Base-by-base conservation (phyloP, 371 early-diverging fungal species). In the Amoeboradix gromovi region DNA sequence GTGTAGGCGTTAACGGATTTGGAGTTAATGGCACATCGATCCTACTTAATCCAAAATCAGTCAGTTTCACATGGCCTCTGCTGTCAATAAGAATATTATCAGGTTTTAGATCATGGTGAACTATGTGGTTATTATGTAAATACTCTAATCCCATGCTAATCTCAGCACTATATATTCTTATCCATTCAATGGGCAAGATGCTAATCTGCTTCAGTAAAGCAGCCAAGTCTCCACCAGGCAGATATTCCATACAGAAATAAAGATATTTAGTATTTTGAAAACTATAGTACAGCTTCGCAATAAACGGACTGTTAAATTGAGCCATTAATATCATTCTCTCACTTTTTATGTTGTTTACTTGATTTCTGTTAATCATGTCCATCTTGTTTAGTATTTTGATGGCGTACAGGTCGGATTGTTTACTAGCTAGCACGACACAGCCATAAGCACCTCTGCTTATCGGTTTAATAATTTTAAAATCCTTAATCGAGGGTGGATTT, bases 221-320 rank as follows among this genome's bases (percentile, higher is more conserved):
- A 16, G 90, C 90, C 69, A 91, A 90, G 74, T 96, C 96, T 0
- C 96, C 96, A 29, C 96, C 96, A 73, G 90, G 91, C 68, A 94
- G 75, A 74, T 93, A 96, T 73, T 94, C 94, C 85, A 96, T 85
- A 0, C 94, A 94, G 30, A 94, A 77, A 71, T 90, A 96, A 32
- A 96, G 77, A 73, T 89, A 87, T 32, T 92, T 89, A 66, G 84
- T 84, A 68, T 86, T 89, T 71, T 96, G 92, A 76, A 96, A 96
- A 0, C 90, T 85, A 74, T 85, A 94, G 74, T 86, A 90, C 5
- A 96, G 81, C 68, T 87, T 88, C 32, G 91, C 91, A 0, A 98
- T 91, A 81, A 85, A 94, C 0, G 94, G 93, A 29, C 86, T 86
- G 69, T 90, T 89, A 1, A 88, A 80, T 72, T 88, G 89, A 29